Base-by-base conservation (phyloP, 2,329 filamentous ascomycete genomes). In the Pseudogymnoascus pannorum region DNA sequence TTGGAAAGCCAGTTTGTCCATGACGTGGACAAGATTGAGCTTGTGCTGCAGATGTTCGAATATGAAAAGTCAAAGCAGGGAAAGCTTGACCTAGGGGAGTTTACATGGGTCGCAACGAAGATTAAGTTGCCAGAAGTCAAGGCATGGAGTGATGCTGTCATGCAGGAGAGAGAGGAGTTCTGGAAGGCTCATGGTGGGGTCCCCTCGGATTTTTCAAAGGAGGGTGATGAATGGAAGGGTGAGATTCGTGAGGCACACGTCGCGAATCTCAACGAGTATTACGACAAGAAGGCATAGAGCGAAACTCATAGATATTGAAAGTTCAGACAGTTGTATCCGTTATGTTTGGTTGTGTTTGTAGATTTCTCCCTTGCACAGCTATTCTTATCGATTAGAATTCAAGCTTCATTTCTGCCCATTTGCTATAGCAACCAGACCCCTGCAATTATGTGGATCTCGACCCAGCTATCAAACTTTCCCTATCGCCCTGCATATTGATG, bases 21-120 rank as follows among this genome's bases (percentile, higher is more conserved):
- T 73, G 94, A 99, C 73, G 85, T 99, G 63, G 94, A 99, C 76
- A 97, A 97, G 85, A 86, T 99, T 74, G 94, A 99, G 77, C 78
- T 99, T 66, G 76, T 99, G 64, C 77, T 96, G 71, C 94, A 99
- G 78, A 97, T 97, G 89, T 79, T 96, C 29, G 94, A 99, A 75
- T 99, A 99, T 71, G 94, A 99, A 82, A 87, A 88, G 69, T 77
- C 81, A 11, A 62, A 42, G 38, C 76, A 86, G 61, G 84, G 84
- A 26, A 75, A 77, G 65, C 74, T 91, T 38, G 91, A 97, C 73
- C 77, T 99, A 58, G 85, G 88, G 59, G 94, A 99, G 77, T 97
- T 99, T 68, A 83, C 85, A 0, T 87, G 88, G 71, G 94, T 97
- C 2, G 84, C 89, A 7, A 81, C 78, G 54, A 85, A 83, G 68